Conservation (phyloP, 805 yeast genomes). For the Candida argentea region DNA sequence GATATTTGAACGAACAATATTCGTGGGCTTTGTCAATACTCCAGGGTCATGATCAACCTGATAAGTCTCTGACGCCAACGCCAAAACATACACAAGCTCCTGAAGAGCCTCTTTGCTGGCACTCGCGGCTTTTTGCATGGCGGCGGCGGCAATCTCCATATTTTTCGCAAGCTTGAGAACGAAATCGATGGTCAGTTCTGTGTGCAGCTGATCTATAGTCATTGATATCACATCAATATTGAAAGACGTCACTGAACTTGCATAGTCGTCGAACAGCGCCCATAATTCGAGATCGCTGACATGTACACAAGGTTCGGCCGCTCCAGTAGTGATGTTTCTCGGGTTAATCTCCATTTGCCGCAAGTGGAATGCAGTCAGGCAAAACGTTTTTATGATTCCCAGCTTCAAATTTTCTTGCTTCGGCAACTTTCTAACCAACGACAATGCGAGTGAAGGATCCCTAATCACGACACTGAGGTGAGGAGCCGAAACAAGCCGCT, state of each 20-base stretch:
- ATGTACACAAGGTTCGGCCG: too few species aligned
- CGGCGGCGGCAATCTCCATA: too few species aligned
- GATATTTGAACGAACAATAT: conserved; percentile 58
- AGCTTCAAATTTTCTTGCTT: conserved; percentile 3
- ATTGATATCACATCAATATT: conserved; percentile 11
- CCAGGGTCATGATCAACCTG: conserved; percentile 76
- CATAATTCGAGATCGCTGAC: conserved; percentile 28
- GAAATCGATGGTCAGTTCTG: conserved; percentile 15
- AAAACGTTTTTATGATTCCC: conserved; percentile 2
- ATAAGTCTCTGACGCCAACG: conserved; percentile 26
- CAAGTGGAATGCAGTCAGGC: too few species aligned
- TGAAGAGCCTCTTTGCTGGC: too few species aligned
- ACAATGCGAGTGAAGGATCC: conserved; percentile 27
- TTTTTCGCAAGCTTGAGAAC: conserved; percentile 9
- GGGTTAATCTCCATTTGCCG: too few species aligned
- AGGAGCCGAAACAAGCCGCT: conserved; percentile 19
- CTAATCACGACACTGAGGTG: conserved; percentile 15
- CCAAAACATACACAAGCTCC: conserved; percentile 32
- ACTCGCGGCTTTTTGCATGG: too few species aligned
- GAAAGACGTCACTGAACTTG: conserved; percentile 10
- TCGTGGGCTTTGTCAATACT: conserved; percentile 83
- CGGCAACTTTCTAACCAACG: conserved; percentile 7
- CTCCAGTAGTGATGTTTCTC: too few species aligned
- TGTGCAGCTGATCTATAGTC: conserved; percentile 10
- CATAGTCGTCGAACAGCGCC: conserved; percentile 13